Base-by-base conservation (phyloP, 1,284 basidiomycete genomes). In the Tranzscheliella williamsii region DNA sequence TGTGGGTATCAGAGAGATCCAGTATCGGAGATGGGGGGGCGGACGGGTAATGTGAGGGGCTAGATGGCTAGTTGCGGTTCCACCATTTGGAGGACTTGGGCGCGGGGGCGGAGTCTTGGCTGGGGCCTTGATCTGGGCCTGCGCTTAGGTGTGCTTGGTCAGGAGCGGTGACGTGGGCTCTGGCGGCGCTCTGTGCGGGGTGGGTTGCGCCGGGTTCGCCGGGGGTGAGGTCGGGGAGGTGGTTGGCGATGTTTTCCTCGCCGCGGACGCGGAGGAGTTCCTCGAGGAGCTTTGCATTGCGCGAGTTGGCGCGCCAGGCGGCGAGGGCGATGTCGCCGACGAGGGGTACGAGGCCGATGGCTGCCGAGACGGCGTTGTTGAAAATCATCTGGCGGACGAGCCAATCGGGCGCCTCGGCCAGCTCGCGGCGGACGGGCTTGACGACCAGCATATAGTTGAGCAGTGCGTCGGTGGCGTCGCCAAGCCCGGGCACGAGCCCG, bases 251-350 rank as follows among this genome's bases (percentile, higher is more conserved):
- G 47, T 70, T 62, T 45, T 72, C 64, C 31, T 70, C 63, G 7
- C 69, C 69, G 32, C 50, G 47, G 27, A 65, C 40, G n/a, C 67
- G 43, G 5, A 72, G 17, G 42, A 67, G 38, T 24, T 74, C 64
- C 37, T 75, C 73, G 7, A 75, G 45, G 38, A 78, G 44, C 30
- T 66, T 74, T 3, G 89, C 91, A 72, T 95, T 95, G 58, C 92
- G 83, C 33, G 85, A 89, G 79, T 95, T 96, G n/a, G 90, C 85
- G 76, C 91, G 92, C 83, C 82, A 94, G 79, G 80, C 38, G 81
- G 90, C 73, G 24, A 91, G 78, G 4, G 86, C 75, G 38, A 95
- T 75, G 76, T 93, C 90, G 3, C 91, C 92, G 0, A 85, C 82
- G 30, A 90, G 33, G 0, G 91, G 92, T 4, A 95, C 79, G 41